Evolutionary conservation across 805 yeast genomes (phyloP).

Genomic region (Starmerella khaoyaiensis): DNA sequence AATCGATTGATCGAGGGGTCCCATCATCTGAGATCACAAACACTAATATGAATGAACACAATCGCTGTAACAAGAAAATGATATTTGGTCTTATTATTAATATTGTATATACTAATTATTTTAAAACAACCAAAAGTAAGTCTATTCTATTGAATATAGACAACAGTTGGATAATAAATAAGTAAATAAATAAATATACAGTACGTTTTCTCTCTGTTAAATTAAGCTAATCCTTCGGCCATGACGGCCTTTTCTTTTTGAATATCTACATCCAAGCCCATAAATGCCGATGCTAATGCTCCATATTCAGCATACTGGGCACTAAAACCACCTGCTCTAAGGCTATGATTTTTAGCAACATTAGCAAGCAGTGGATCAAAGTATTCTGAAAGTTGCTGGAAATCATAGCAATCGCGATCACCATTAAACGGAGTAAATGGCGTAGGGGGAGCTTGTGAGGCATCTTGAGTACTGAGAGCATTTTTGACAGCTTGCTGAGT

Average conservation of each 20-base stretch:
- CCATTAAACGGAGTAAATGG: slow-evolving; percentile 96
- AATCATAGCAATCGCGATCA: slow-evolving; percentile 50
- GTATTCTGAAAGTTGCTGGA: slow-evolving; percentile 37
- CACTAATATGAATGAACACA: background rate
- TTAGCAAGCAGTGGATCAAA: slow-evolving; percentile 49
- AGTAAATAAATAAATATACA: too few species aligned
- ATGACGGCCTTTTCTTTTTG: slow-evolving; percentile 43
- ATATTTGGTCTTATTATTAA: too few species aligned
- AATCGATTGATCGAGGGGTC: too few species aligned
- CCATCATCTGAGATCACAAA: too few species aligned
- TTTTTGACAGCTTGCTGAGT: slow-evolving; percentile 22
- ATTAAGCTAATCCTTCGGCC: too few species aligned
- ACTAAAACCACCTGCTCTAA: slow-evolving; percentile 75
- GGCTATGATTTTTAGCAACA: slow-evolving; percentile 42
- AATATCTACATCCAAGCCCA: slow-evolving; percentile 75
- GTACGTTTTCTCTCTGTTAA: too few species aligned
- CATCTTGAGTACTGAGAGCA: too few species aligned
- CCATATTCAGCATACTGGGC: slow-evolving; percentile 56
- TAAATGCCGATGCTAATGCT: slow-evolving; percentile 75
- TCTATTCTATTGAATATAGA: too few species aligned
- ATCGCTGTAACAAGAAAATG: background rate
- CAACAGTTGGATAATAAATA: too few species aligned
- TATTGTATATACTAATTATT: too few species aligned
- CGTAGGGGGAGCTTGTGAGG: slow-evolving; percentile 23
- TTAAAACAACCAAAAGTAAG: too few species aligned